Percentiles rank a stretch among this genome's conserved stretches.
These are phyloP conservation scores for Pelagomonas calceolata DNA, from an alignment of 108 stramenopile genomes.

Conservation along the genomic window DNA sequence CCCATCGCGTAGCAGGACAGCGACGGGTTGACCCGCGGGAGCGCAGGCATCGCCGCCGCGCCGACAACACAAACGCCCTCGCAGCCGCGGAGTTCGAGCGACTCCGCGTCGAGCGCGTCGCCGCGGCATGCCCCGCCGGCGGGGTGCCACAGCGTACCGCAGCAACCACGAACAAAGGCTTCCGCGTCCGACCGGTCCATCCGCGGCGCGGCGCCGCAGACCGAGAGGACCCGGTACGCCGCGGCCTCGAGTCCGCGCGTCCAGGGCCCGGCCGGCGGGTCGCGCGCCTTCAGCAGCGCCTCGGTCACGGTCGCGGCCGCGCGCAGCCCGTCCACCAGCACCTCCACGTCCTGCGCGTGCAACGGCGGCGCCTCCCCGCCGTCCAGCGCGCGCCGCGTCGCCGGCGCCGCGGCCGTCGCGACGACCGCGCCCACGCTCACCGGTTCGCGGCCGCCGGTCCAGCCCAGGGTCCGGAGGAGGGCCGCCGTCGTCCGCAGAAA, in stretches of 20 bases:
- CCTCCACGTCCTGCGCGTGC: no score
- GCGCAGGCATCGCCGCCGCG: not conserved
- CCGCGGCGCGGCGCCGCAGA: not conserved
- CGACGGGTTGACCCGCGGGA: not conserved
- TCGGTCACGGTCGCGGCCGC: no score
- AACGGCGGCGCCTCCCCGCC: no score
- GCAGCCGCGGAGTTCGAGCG: not conserved
- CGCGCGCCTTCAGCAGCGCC: no score
- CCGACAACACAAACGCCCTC: not conserved
- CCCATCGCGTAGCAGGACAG: not conserved
- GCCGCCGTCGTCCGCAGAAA: no score
- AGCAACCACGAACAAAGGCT: not conserved
- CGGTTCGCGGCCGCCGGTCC: no score
- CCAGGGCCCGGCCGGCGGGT: no score
- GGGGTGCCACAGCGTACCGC: not conserved
- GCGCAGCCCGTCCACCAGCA: no score
- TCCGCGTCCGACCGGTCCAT: not conserved
- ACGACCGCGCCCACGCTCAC: no score
- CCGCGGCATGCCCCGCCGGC: not conserved
- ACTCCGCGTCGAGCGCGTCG: not conserved
- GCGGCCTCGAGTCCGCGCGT: not conserved
- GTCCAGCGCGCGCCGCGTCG: no score
- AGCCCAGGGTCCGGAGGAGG: no score
- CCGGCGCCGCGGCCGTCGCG: no score
- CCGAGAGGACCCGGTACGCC: not conserved